Evolutionary conservation across 2,329 filamentous ascomycete species (phyloP), one percentile per base, ranked within the genome.

Genomic region (Apiospora hydei): DNA sequence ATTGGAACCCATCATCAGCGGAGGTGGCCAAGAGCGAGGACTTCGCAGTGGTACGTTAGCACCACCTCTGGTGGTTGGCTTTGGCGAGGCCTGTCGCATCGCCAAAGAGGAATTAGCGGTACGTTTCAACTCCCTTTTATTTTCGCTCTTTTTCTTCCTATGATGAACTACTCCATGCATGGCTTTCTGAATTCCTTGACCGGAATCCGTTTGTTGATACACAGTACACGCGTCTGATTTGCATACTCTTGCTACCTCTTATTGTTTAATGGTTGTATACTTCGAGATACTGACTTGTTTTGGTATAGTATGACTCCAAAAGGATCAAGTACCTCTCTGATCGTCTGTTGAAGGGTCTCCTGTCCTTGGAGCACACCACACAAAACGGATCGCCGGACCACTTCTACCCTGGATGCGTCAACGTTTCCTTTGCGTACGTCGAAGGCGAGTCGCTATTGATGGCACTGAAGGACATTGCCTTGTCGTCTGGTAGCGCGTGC

Each of bases 381-480:
- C 91, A 98, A 77, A 99, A 99, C 79, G 96, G 96, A 69, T 94
- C 96, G 77, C 88, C 91, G 1, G 84, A 92, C 5, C 88, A 90
- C 70, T 97, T 97, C 83, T 99, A 99, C 81, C 95, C 96, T 1
- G 96, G 96, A 74, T 99, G 96, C 78, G 96, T 99, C 74, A 99
- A 99, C 82, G 93, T 99, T 14, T 99, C 96, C 0, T 99, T 99
- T 80, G 96, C 96, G 46, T 99, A 99, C 79, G 95, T 99, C 5
- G 96, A 99, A 84, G 96, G 96, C 76, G 96, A 99, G 84, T 98
- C 96, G 2, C 91, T 99, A 1, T 88, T 99, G 75, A 99, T 99
- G 96, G 96, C 96, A 0, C 86, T 99, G 66, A 99, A 99, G 84
- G 96, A 99, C 77, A 98, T 99, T 83, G 96, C 96, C 0, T 86